These are phyloP conservation scores for Panicum virgatum DNA, from an alignment of 202 grass and related monocot genomes.

Conservation along the genomic window DNA sequence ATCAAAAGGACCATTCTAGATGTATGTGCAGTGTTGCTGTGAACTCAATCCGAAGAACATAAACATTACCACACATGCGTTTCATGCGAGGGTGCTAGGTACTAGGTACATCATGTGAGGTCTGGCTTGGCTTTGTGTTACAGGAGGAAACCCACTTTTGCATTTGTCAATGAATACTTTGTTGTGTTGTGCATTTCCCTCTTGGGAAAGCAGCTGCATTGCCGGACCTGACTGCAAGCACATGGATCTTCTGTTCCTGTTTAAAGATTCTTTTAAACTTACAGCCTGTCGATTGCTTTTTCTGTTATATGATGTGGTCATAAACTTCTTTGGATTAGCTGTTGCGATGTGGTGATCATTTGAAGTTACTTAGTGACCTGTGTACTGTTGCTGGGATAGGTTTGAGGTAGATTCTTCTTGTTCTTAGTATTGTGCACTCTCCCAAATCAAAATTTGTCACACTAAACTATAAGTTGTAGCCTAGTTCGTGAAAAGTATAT, in stretches of 20 bases:
- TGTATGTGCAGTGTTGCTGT: background rate
- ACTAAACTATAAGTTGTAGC: background rate
- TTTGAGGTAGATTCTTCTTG: background rate
- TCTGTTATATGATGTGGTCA: background rate
- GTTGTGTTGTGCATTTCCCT: constrained; percentile 7
- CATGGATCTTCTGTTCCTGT: background rate
- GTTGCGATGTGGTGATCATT: background rate
- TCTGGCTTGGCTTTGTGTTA: background rate
- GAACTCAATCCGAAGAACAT: background rate
- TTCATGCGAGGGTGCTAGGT: background rate
- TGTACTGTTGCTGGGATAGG: background rate
- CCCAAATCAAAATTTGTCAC: background rate
- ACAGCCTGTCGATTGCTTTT: background rate
- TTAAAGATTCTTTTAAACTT: constrained; percentile 5
- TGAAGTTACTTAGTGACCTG: background rate
- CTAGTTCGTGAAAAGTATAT: background rate
- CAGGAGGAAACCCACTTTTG: background rate
- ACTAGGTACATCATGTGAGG: constrained; percentile 6
- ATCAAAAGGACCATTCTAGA: background rate
- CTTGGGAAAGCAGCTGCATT: background rate
- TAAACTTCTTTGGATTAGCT: background rate
- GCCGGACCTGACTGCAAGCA: background rate
- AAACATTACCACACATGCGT: background rate
- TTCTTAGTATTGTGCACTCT: background rate
- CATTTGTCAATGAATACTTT: background rate